Evolutionary conservation across 176 grass and related monocot genomes (phyloP), one percentile per base, ranked within the genome.

Genomic region (Phyllostachys edulis): DNA sequence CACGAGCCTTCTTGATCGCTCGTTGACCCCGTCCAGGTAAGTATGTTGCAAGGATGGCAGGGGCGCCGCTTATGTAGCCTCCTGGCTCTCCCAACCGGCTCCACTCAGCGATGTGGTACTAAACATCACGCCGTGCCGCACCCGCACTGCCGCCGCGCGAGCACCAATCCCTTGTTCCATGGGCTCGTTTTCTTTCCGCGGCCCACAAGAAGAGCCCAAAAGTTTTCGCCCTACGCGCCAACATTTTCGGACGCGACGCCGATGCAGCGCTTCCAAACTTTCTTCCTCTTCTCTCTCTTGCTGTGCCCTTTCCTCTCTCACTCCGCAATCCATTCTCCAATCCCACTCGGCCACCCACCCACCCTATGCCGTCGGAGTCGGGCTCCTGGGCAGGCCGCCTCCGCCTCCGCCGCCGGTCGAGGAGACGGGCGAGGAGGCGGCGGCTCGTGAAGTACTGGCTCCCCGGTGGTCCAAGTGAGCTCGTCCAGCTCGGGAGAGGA

Each of bases 11-110:
- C 7, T 0, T 89, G 73, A 75, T 60, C 51, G 52, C 7, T 68
- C 50, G 69, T 89, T 2, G 79, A 86, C 79, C 67, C 69, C 79
- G 78, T 76, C 86, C 79, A 83, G 83, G 75, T 80, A 89, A 86
- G 86, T 91, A 82, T 60, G 45, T 64, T 52, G 4, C 9, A 38
- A 69, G 0, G 88, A 0, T 0, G 36, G 55, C 77, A 38, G 34
- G 9, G 82, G 44, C 10, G 13, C 12, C 10, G 0, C 0, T 77
- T 82, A 85, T 81, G 9, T 85, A 81, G 1, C 18, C 24, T 32
- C 72, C 6, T 8, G 1, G 1, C 32, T 2, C 32, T 34, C 32
- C 32, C 29, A 29, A 29, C 29, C 29, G 29, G 29, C n/a, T 1
- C 21, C 16, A 20, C 12, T 36, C 1, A 0, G 29, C 87, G 52